Evolutionary conservation across 108 stramenopile species (phyloP).

Genomic region (Nannochloropsis granulata): DNA sequence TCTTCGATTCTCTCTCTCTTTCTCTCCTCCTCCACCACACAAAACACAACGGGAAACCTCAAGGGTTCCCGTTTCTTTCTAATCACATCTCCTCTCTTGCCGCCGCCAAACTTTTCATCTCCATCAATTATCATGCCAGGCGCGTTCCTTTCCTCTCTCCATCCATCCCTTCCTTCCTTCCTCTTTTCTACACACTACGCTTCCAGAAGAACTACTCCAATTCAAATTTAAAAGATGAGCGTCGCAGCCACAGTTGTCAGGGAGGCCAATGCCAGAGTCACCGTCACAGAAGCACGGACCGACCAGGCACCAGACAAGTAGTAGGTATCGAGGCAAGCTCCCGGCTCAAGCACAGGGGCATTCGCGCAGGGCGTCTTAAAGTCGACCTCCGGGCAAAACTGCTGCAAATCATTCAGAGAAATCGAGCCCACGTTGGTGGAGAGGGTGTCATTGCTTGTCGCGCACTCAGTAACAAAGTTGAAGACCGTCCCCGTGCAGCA

Average conservation of each 20-base stretch:
- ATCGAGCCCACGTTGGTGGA: background rate
- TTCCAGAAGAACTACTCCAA: background rate
- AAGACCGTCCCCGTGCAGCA: background rate
- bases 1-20: too few species aligned
- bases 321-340: background rate
- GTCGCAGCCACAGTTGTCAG: background rate
- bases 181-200: too few species aligned
- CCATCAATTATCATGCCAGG: too few species aligned
- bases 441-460: background rate
- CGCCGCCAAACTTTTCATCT: too few species aligned
- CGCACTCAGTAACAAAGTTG: background rate
- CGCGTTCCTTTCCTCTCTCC: too few species aligned
- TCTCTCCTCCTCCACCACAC: too few species aligned
- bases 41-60: background rate
- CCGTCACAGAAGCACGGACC: background rate
- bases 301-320: background rate
- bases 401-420: background rate
- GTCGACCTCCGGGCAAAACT: background rate
- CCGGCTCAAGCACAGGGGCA: background rate
- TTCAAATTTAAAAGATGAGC: background rate
- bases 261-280: background rate
- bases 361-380: background rate
- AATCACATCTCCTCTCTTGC: too few species aligned
- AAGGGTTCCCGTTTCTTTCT: background rate
- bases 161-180: too few species aligned